phyloP scores from a whole-genome alignment of 148 eudicot genomes.

The Fagopyrum homotropicum region DNA sequence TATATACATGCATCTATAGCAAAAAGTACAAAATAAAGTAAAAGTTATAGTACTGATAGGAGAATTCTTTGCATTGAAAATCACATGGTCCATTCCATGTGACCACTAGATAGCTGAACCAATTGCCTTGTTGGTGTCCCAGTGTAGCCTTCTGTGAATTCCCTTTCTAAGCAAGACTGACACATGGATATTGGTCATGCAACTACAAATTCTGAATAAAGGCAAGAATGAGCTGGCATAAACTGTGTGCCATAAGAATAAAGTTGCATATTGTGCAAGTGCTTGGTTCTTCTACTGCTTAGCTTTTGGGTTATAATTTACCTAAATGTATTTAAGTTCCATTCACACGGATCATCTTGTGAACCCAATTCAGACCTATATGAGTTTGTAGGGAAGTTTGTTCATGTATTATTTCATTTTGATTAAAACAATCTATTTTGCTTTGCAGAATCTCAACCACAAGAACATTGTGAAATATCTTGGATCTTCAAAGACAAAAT shows the following conservation, averaged over 20 bases:
- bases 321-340: not conserved
- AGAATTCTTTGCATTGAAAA: conserved; percentile 1
- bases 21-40: not conserved
- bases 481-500: conserved; percentile 87
- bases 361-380: not conserved
- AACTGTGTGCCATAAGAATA: not conserved
- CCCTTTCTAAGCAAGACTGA: not conserved
- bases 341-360: not conserved
- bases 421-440: conserved; percentile 6
- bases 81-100: not conserved
- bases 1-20: not conserved
- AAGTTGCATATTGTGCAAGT: not conserved
- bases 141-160: not conserved
- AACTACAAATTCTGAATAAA: not conserved
- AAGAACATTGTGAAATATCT: conserved; percentile 98
- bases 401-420: not conserved
- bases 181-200: not conserved
- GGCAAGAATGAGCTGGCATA: not conserved
- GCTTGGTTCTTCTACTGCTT: not conserved
- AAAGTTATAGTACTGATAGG: not conserved
- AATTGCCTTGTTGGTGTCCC: not conserved
- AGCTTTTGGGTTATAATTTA: not conserved
- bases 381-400: not conserved
- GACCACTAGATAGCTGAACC: not conserved
- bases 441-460: conserved; percentile 86